Evolutionary conservation across 2,329 filamentous ascomycete genomes (phyloP), one percentile per base, ranked within the genome.

Genomic region (Pseudogymnoascus sp.): DNA sequence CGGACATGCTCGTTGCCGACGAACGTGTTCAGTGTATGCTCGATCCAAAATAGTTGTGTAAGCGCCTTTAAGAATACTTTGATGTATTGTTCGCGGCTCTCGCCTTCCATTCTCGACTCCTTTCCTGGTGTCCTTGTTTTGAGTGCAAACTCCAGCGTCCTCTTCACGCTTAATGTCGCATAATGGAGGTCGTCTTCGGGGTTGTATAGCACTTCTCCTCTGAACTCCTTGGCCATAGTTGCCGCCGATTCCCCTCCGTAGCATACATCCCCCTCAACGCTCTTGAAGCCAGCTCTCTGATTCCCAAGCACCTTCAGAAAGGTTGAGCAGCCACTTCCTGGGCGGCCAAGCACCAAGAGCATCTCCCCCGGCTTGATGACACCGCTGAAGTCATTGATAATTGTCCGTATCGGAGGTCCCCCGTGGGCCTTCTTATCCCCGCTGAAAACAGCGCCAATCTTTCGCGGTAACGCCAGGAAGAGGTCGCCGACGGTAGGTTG

Each of bases 341-440:
- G 72, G 40, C 70, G 64, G 7, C 72, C 72, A 10, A 74, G 67
- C 0, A 74, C 72, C 10, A 74, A 62, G 3, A 73, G 83, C 91
- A 96, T 96, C 78, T 96, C 92, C 0, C 92, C 93, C 0, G 91
- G 89, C 67, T 88, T 86, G 63, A 86, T 84, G 1, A 89, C 81
- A 33, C 88, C 89, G 61, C 80, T 64, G 21, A 64, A 62, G 42
- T 64, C 44, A 29, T 64, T 62, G 42, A 64, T 62, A n/a, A 64
- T 62, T 38, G 63, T 63, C n/a, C 63, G 40, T 29, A 64, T 56
- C 7, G 63, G 63, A 3, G 50, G 61, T n/a, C 46, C 46, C 3
- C 50, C 53, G 13, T 29, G 26, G 9, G 42, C 21, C 21, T 38
- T 63, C 53, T 64, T 64, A 26, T 50, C 26, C 17, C 23, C 23